Evolutionary conservation across 768 basidiomycete genomes (phyloP), one percentile per base, ranked within the genome.

Genomic region (Solioccasus polychromus): DNA sequence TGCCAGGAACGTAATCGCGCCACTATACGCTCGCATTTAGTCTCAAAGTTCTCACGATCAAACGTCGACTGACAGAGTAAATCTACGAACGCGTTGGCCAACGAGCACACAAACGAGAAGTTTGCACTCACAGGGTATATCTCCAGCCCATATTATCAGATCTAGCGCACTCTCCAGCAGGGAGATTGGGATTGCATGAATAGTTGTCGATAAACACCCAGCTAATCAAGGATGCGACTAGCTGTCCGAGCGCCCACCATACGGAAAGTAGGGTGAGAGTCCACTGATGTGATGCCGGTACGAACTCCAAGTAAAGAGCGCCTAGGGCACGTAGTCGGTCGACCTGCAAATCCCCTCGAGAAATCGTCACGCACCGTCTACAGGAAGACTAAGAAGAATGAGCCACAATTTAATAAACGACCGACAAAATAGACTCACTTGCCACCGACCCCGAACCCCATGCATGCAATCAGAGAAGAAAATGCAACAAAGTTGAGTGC

Each of bases 61-160:
- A 43, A 34, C 5, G 26, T 43, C 23, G 45, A 50, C 69, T 56
- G 44, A 74, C 74, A 76, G 57, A n/a, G 66, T 69, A 52, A 67
- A 69, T 34, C 73, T 75, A 45, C 22, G 35, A 36, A 15, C 15
- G 2, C 5, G 28, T 55, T 25, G 52, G 15, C 25, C 4, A 28
- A 30, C 17, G 42, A 36, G 30, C 29, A 31, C 15, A 4, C 8
- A 20, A 2, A 26, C 17, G 15, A 20, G 25, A 28, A 0, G 4
- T 8, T 48, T 24, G 17, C 10, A 52, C 58, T 2, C 60, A 78
- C 70, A 76, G 61, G 18, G 72, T 71, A 57, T 80, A 81, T 60
- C 80, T 67, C 80, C 80, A 83, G 10, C 81, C 81, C 72, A 76
- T 78, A 51, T 82, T 83, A 50, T 71, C 62, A 0, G 62, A 66